Evolutionary conservation across 2,329 filamentous ascomycete genomes (phyloP), one percentile per base, ranked within the genome.

Genomic region (Dactylella cylindrospora): DNA sequence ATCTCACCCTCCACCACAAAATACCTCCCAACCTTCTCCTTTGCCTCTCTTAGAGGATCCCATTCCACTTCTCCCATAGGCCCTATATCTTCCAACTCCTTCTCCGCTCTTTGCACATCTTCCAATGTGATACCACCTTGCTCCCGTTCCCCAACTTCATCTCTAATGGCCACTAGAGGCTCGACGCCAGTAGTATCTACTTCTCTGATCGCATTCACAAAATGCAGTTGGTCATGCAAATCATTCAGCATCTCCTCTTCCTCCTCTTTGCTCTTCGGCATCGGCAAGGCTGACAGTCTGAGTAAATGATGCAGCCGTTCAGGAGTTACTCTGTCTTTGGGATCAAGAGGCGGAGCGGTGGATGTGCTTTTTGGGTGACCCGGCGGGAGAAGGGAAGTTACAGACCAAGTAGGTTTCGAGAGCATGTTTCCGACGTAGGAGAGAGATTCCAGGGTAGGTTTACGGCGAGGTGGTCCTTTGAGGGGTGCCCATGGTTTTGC

Each of bases 261-360:
- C 68, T 90, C 84, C 45, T 77, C 77, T 1, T 75, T 66, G 1
- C 77, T 77, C 13, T 77, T 74, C 0, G 91, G 90, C 1, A 79
- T 79, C 0, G 91, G 90, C 0, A 98, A 84, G 10, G 91, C 90
- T 3, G 90, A 95, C 31, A 97, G 84, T 13, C 88, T 86, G 28
- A 96, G 84, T 7, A 97, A 83, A 72, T 96, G 91, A 68, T 82
- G 83, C 0, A 97, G 80, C 71, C 89, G 84, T 36, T 81, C 71
- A 0, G 82, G 76, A 0, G 85, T 83, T 64, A 94, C 79, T 73
- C 72, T 43, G 76, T 70, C 68, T 70, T 49, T 66, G 39, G 45
- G 68, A 29, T 13, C 70, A 62, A 60, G 71, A 31, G 72, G 71
- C 1, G 33, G 69, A 66, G 13, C 71, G 64, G 39, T 70, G 57